Base-by-base conservation (phyloP, 768 basidiomycete genomes). In the Lactifluus hygrophoroides region DNA sequence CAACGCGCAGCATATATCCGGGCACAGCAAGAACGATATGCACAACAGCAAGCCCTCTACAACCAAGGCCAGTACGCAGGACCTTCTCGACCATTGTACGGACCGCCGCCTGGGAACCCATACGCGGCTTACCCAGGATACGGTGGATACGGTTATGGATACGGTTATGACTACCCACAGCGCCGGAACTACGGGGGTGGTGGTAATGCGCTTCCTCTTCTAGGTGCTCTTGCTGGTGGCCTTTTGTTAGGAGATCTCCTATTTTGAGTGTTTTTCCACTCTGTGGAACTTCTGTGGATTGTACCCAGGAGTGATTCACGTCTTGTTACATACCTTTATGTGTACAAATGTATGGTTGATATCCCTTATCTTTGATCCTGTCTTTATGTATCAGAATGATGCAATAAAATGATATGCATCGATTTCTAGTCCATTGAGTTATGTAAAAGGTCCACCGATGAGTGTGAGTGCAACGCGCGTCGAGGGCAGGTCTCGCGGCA, bases 141-240 rank as follows among this genome's bases (percentile, higher is more conserved):
- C 16, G 61, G 61, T 7, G 47, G 53, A 61, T 23, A 62, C 19
- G 56, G 56, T 23, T 56, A 57, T 57, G 65, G 57, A 1, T 48
- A 52, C 47, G 63, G 54, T 1, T 19, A 23, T 40, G 38, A 34
- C n/a, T 34, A 30, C 4, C 46, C 16, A 0, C 32, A 17, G 8
- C 38, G 4, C 0, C 51, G 50, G 16, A 21, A 17, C n/a, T n/a
- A n/a, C n/a, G n/a, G n/a, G n/a, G n/a, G n/a, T 7, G 35, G 51
- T n/a, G 62, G 66, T 17, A 44, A 68, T 21, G 71, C 64, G 21
- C 25, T 72, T 30, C 70, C 72, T 8, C 53, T 73, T 8, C 58
- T 73, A 2, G 72, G 71, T 55, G 74, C 72, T 14, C 65, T 73
- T 5, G 74, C 71, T 9, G 74, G 73, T 21, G 73, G 74, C 16